Percentiles rank a stretch among this genome's conserved stretches.
Conservation (phyloP, 106 monocot genomes). For the Apostasia shenzhenica region DNA sequence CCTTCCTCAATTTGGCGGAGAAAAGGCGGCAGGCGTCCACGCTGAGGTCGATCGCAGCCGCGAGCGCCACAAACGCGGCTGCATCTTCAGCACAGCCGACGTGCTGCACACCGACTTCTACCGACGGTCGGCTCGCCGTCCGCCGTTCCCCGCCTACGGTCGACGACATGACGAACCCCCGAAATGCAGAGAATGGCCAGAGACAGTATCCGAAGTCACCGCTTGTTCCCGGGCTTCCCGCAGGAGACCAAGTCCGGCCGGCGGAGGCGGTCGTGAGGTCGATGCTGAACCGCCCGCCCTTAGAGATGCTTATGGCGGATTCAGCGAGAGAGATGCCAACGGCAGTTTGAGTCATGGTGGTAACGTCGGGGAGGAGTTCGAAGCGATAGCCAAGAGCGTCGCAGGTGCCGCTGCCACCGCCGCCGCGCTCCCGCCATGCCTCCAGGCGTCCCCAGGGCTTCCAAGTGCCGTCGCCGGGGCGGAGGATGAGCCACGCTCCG, state of each 20-base stretch:
- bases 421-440: slow-evolving; percentile 87
- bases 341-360: slow-evolving; percentile 13
- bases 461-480: slow-evolving; percentile 74
- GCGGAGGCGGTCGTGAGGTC: slow-evolving; percentile 36
- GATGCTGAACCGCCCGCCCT: slow-evolving; percentile 72
- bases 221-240: slow-evolving; percentile 67
- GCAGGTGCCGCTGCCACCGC: slow-evolving; percentile 14
- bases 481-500: slow-evolving; percentile 86
- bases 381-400: slow-evolving; percentile 69
- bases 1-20: slow-evolving; percentile 69
- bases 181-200: slow-evolving; percentile 46
- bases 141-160: slow-evolving; percentile 67
- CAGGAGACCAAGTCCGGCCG: slow-evolving; percentile 37
- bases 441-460: slow-evolving; percentile 93
- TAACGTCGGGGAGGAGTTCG: slow-evolving; percentile 58
- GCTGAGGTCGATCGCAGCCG: slow-evolving; percentile 91
- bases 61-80: slow-evolving; percentile 83
- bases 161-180: slow-evolving; percentile 93
- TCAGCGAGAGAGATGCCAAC: slow-evolving; percentile 44
- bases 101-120: slow-evolving; percentile 85
- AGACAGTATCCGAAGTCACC: slow-evolving; percentile 56
- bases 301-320: slow-evolving; percentile 34
- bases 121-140: slow-evolving; percentile 40
- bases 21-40: slow-evolving; percentile 92
- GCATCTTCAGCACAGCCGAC: slow-evolving; percentile 92